phyloP scores from a whole-genome alignment of 495 filamentous ascomycete genomes.

The Aspergillus sclerotioniger region DNA sequence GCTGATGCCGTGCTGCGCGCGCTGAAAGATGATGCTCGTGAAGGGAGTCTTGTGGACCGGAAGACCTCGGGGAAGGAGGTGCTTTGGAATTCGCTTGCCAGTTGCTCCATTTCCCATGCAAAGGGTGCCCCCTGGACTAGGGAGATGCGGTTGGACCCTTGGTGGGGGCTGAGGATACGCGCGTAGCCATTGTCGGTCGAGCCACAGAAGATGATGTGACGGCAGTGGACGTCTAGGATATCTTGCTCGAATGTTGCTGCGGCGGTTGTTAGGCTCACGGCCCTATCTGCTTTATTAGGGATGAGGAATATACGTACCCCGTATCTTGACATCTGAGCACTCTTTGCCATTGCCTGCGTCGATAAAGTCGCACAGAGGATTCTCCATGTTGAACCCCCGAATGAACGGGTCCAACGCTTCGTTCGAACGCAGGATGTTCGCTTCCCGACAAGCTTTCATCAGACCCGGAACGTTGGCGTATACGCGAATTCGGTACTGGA shows the following conservation, averaged over 20 bases:
- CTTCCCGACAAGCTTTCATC: conserved; percentile 23
- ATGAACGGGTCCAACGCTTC: conserved; percentile 23
- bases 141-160: conserved; percentile 20
- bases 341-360: conserved; percentile 35
- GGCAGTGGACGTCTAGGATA: conserved; percentile 26
- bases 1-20: background rate
- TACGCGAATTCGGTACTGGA: conserved; percentile 25
- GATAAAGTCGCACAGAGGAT: conserved; percentile 29
- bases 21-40: conserved; percentile 17
- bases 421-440: conserved; percentile 9
- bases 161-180: conserved; percentile 23
- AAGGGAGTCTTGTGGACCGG: conserved; percentile 20
- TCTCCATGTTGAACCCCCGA: conserved; percentile 32
- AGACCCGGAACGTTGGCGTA: conserved; percentile 33
- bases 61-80: conserved; percentile 26
- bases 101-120: conserved; percentile 22
- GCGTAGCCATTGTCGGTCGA: conserved; percentile 34
- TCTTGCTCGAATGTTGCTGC: conserved; percentile 25
- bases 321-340: conserved; percentile 32
- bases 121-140: conserved; percentile 30
- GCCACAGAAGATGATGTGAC: conserved; percentile 28
- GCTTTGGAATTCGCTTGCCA: conserved; percentile 18
- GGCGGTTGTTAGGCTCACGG: background rate
- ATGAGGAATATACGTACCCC: conserved; percentile 16
- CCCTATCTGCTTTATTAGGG: background rate